Evolutionary conservation across 2,329 filamentous ascomycete genomes (phyloP), one percentile per base, ranked within the genome.

Genomic region (Colletotrichum melonis): DNA sequence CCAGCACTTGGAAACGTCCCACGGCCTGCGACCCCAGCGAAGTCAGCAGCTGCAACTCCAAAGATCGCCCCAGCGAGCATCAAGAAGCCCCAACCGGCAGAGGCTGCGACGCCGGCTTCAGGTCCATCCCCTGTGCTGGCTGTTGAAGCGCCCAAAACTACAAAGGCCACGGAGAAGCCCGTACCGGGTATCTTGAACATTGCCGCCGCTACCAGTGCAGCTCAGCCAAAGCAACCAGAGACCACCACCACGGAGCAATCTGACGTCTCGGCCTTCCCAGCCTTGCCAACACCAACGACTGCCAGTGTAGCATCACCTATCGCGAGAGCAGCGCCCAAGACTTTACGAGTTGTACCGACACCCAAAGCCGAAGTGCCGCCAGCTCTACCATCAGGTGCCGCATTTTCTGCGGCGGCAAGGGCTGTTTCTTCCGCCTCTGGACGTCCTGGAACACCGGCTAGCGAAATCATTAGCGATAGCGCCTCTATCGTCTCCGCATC

Each of bases 381-480:
- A 1, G n/a, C 62, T 67, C 32, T 76, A 14, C 56, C 19, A 8
- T 55, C 63, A 2, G 63, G 63, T 2, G 58, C 63, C 30, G n/a
- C 63, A 9, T 55, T 74, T 35, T 68, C 84, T 63, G 74, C 82
- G 19, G 79, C 83, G 35, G 76, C 85, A 59, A 80, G 82, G 26
- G 78, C 84, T 86, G 6, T 89, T 85, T 73, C 82, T 88, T 56
- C 84, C 84, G 30, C 89, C 85, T 16, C 79, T 28, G 78, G 78
- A 65, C 86, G 89, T 7, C 93, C 94, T n/a, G 91, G 91, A 32
- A 95, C 93, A 1, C 93, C 94, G 0, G 89, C 85, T 1, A 95
- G 93, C 78, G 94, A 95, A 78, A 86, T 91, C 69, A 87, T 94
- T 46, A 95, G 93, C n/a, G 94, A 96, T 79, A 94, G 89, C 67